These are phyloP conservation scores for Yarrowia sp. DNA, from an alignment of 805 yeast species.

Conservation along the genomic window DNA sequence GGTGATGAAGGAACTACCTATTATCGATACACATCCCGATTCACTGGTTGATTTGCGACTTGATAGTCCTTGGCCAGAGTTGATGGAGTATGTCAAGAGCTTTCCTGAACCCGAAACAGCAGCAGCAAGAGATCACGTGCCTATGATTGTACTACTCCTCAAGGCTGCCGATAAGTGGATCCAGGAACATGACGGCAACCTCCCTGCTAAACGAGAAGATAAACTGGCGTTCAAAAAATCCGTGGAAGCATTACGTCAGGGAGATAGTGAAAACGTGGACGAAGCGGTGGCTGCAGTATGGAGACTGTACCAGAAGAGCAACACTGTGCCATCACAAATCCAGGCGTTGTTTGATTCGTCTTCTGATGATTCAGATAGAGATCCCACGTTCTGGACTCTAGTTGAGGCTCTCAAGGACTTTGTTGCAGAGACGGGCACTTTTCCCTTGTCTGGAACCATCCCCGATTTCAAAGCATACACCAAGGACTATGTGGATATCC, in stretches of 20 bases:
- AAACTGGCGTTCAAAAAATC: conserved; percentile 45
- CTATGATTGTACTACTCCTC: conserved; percentile 61
- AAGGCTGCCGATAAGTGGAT: conserved; percentile 52
- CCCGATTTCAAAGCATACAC: conserved; percentile 92
- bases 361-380: not conserved
- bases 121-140: conserved; percentile 57
- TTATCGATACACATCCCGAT: conserved; percentile 71
- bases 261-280: conserved; percentile 49
- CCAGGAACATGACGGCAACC: conserved; percentile 32
- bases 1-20: conserved; percentile 56
- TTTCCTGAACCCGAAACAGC: conserved; percentile 45
- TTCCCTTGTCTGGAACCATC: conserved; percentile 72
- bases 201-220: conserved; percentile 42
- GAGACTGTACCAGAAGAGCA: conserved; percentile 42
- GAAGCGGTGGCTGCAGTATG: conserved; percentile 51
- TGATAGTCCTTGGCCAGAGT: conserved; percentile 69
- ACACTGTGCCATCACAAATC: conserved; percentile 37
- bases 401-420: conserved; percentile 55
- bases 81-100: conserved; percentile 50
- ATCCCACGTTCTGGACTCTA: conserved; percentile 58
- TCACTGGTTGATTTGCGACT: conserved; percentile 64
- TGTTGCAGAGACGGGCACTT: conserved; percentile 40
- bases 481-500: conserved; percentile 55
- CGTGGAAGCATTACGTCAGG: conserved; percentile 42
- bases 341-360: conserved; percentile 27